phyloP scores from a whole-genome alignment of 257 asterid species.

The Solanum boliviense region DNA sequence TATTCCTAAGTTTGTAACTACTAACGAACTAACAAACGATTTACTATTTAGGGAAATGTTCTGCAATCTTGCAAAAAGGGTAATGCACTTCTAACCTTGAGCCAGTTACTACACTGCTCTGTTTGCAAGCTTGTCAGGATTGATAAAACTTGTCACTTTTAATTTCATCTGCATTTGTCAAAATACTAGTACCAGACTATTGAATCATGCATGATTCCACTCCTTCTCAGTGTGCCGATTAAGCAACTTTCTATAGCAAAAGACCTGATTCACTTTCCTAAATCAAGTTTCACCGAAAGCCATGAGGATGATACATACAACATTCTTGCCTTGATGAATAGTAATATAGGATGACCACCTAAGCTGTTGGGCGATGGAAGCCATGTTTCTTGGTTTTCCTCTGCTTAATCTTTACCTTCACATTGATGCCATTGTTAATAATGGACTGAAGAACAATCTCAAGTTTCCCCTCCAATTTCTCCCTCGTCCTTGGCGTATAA shows the following conservation, averaged over 20 bases:
- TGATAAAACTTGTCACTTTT: background rate
- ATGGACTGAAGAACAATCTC: conserved; percentile 58
- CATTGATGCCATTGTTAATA: conserved; percentile 50
- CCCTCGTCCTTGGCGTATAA: conserved; percentile 71
- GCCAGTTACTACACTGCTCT: background rate
- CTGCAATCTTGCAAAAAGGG: background rate
- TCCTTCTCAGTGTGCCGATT: background rate
- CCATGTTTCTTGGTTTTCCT: conserved; percentile 29
- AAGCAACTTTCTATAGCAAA: background rate
- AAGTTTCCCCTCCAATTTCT: conserved; percentile 61
- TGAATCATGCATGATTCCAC: background rate
- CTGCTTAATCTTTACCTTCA: conserved; percentile 75
- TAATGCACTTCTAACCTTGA: background rate
- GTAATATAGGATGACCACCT: background rate
- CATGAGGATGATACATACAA: background rate
- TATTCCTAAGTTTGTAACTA: background rate
- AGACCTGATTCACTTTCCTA: background rate
- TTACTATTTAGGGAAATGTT: background rate
- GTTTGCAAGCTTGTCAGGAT: background rate
- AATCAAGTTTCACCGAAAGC: background rate
- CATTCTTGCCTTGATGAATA: background rate
- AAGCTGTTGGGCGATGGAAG: conserved; percentile 5
- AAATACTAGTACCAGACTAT: background rate
- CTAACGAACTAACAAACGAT: no score
- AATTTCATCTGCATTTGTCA: background rate